A percentile compares a stretch with the other conserved stretches of the same genome.
These are phyloP conservation scores for Aschersonia sp. DNA, from an alignment of 2,329 filamentous ascomycete genomes.

Conservation along the genomic window DNA sequence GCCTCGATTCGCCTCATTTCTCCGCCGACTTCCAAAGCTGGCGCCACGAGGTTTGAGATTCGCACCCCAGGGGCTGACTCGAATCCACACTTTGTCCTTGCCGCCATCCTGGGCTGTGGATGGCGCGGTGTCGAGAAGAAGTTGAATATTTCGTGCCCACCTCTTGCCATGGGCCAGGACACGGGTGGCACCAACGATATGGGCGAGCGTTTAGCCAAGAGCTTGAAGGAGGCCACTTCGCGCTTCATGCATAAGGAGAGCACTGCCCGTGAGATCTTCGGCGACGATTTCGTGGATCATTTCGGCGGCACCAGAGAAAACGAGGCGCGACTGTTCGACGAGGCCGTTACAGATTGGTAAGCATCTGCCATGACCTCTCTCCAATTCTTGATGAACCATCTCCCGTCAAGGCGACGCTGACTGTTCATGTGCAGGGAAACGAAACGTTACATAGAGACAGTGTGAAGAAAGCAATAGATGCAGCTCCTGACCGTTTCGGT, in stretches of 20 bases:
- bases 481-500: too few species aligned
- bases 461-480: not conserved
- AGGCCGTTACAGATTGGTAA: conserved; percentile 93
- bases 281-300: conserved; percentile 91
- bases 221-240: conserved; percentile 67
- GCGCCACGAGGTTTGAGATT: conserved; percentile 83
- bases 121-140: conserved; percentile 91
- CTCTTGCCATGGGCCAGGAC: conserved; percentile 72
- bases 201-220: conserved; percentile 71
- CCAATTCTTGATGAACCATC: not conserved
- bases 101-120: conserved; percentile 74
- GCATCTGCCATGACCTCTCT: conserved; percentile 13
- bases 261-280: conserved; percentile 85
- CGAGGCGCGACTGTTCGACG: conserved; percentile 82
- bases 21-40: conserved; percentile 70
- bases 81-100: conserved; percentile 77
- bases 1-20: conserved; percentile 83
- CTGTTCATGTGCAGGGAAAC: conserved; percentile 43
- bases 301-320: conserved; percentile 87
- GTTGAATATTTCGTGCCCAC: conserved; percentile 66
- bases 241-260: conserved; percentile 66
- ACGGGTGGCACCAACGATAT: conserved; percentile 59
- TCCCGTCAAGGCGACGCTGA: not conserved
- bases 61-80: conserved; percentile 89
- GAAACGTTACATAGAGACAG: conserved; percentile 39